Percentiles rank a stretch among this genome's conserved stretches.
Conservation (phyloP, 805 yeast genomes). For the Debaryomyces tyrocola region DNA sequence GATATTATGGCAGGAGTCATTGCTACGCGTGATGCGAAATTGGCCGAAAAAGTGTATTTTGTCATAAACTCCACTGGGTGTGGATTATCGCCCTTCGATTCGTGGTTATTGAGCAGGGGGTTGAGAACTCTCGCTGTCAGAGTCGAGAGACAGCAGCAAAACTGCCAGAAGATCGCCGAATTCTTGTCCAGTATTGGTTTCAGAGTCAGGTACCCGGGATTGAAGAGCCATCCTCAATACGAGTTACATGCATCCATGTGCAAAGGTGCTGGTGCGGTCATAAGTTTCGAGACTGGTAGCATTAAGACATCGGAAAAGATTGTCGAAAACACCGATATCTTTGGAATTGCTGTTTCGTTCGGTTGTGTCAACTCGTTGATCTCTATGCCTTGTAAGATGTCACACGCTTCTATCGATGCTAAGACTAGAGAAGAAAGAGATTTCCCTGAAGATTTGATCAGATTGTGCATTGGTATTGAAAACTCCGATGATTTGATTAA, state of each 20-base stretch:
- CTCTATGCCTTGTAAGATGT: slow-evolving; percentile 93
- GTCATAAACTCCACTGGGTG: slow-evolving; percentile 89
- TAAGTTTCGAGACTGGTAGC: slow-evolving; percentile 85
- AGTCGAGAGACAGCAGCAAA: slow-evolving; percentile 82
- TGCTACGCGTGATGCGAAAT: slow-evolving; percentile 61
- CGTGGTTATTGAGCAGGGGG: slow-evolving; percentile 87
- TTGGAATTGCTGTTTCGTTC: slow-evolving; percentile 88
- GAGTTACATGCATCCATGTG: slow-evolving; percentile 75
- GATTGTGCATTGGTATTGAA: slow-evolving; percentile 92
- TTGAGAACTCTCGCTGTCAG: slow-evolving; percentile 84
- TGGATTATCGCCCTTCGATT: slow-evolving; percentile 90
- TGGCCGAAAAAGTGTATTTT: slow-evolving; percentile 70
- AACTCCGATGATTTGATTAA: slow-evolving; percentile 73
- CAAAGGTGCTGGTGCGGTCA: slow-evolving; percentile 85
- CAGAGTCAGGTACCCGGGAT: slow-evolving; percentile 84
- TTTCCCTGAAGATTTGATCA: slow-evolving; percentile 87
- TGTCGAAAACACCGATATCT: slow-evolving; percentile 73
- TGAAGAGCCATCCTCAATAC: slow-evolving; percentile 77
- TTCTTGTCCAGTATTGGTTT: slow-evolving; percentile 69
- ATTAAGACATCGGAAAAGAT: slow-evolving; percentile 64
- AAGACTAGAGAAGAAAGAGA: slow-evolving; percentile 83
- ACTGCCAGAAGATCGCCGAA: slow-evolving; percentile 72
- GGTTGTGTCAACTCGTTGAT: slow-evolving; percentile 93
- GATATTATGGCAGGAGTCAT: slow-evolving; percentile 95
- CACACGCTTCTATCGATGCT: slow-evolving; percentile 94